phyloP scores from a whole-genome alignment of 2,329 filamentous ascomycete species.

The Colletotrichum karsti region DNA sequence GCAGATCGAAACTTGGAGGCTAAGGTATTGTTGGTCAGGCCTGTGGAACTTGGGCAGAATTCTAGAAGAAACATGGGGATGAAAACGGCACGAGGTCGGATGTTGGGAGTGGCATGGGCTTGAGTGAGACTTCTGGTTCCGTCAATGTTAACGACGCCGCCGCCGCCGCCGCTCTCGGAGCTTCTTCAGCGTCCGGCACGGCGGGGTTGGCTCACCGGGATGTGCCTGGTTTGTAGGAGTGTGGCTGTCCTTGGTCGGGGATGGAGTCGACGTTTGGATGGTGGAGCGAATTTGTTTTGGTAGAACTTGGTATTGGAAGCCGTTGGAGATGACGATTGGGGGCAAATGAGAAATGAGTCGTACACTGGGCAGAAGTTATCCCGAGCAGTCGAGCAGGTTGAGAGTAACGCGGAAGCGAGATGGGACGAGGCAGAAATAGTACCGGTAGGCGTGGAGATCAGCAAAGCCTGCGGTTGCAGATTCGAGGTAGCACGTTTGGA shows the following conservation, averaged over 20 bases:
- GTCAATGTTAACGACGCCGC: not conserved
- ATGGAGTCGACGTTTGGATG: not conserved
- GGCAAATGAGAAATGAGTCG: slow-evolving; percentile 1
- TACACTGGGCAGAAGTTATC: not conserved
- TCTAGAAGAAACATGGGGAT: not conserved
- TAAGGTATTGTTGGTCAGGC: not conserved
- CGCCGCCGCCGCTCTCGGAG: slow-evolving; percentile 10
- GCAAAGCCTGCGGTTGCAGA: slow-evolving; percentile 6
- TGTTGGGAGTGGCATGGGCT: not conserved
- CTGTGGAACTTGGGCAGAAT: not conserved
- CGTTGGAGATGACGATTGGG: slow-evolving; percentile 4
- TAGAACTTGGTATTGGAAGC: not conserved
- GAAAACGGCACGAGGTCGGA: not conserved
- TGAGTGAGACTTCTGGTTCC: not conserved
- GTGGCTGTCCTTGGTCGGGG: not conserved
- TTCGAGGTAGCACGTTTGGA: not conserved
- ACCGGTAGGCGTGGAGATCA: not conserved
- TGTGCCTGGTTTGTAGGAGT: not conserved
- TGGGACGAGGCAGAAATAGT: not conserved
- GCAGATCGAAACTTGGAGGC: not conserved
- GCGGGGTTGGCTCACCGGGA: slow-evolving; percentile 8
- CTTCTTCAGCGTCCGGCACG: not conserved
- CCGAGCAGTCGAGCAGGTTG: not conserved
- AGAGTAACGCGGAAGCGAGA: not conserved
- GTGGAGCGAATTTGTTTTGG: slow-evolving; percentile 16